phyloP scores from a whole-genome alignment of 192 early-diverging fungal species.

The Lobulomyces angularis region DNA sequence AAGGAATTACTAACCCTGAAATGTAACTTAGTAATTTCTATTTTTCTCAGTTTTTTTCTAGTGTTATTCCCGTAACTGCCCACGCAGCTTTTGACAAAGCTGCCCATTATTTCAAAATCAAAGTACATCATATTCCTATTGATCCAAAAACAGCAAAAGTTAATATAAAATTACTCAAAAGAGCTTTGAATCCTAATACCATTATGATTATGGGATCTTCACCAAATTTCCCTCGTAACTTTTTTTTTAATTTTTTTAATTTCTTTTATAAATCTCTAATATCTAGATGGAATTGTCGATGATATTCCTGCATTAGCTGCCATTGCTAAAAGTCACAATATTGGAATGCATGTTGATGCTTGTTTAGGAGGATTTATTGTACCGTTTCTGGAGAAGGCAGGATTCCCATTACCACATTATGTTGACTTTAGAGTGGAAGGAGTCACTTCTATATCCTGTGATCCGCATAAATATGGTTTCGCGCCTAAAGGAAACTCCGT shows the following conservation, averaged over 20 bases:
- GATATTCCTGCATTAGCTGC: constrained; percentile 67
- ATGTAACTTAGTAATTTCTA: constrained; percentile 45
- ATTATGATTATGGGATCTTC: constrained; percentile 42
- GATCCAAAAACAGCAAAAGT: constrained; percentile 63
- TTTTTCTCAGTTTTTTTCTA: constrained; percentile 13
- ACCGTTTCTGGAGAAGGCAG: constrained; percentile 86
- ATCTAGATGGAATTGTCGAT: constrained; percentile 87
- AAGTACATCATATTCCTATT: constrained; percentile 71
- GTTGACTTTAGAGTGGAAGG: constrained; percentile 86
- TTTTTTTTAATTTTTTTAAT: constrained; percentile 12
- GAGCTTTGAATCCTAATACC: constrained; percentile 83
- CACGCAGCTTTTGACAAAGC: constrained; percentile 97
- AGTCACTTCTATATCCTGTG: constrained; percentile 89
- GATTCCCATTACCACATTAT: constrained; percentile 59
- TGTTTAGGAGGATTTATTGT: constrained; percentile 93
- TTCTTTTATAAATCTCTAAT: constrained; percentile 85
- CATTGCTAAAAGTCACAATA: constrained; percentile 65
- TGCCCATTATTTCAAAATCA: constrained; percentile 80
- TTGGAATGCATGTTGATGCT: constrained; percentile 90
- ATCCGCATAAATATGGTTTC: constrained; percentile 98
- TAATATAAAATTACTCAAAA: constrained; percentile 58
- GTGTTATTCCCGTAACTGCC: constrained; percentile 79
- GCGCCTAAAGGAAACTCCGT: constrained; percentile 96
- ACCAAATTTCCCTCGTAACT: background rate
- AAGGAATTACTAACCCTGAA: constrained; percentile 79